A percentile compares a stretch with the other conserved stretches of the same genome.
Conservation (phyloP, 2,329 filamentous ascomycete genomes). For the Pezicula neosporulosa region DNA sequence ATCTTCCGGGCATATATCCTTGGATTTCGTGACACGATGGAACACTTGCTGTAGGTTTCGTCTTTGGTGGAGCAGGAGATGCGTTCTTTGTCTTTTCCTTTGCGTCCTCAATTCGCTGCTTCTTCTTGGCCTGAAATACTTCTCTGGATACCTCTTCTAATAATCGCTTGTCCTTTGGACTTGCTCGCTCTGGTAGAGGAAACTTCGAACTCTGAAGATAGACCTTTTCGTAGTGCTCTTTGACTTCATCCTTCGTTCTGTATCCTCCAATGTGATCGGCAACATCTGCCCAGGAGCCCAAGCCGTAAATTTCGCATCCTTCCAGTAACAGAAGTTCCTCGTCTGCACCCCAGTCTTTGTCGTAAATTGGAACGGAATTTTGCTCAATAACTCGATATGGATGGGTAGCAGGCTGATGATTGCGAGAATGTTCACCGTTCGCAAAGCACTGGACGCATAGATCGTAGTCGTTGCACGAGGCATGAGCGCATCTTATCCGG, state of each 20-base stretch:
- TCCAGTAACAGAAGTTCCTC: constrained; percentile 92
- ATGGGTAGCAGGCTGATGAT: constrained; percentile 84
- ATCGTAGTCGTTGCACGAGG: constrained; percentile 87
- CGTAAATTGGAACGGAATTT: constrained; percentile 96
- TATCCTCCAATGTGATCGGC: constrained; percentile 97
- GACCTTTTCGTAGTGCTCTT: constrained; percentile 86
- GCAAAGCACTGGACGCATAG: constrained; percentile 95
- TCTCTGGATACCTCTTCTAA: constrained; percentile 81
- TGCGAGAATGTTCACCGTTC: constrained; percentile 73
- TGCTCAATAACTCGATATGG: constrained; percentile 94
- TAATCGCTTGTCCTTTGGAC: constrained; percentile 74
- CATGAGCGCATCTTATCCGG: constrained; percentile 80
- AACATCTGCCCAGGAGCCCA: constrained; percentile 97
- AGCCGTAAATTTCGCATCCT: constrained; percentile 90
- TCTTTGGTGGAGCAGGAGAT: constrained; percentile 80
- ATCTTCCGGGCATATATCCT: constrained; percentile 94
- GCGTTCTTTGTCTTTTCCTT: constrained; percentile 85
- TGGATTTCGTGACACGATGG: constrained; percentile 97
- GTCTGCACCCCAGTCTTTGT: constrained; percentile 92
- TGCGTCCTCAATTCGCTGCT: constrained; percentile 86
- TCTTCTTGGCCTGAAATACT: constrained; percentile 90
- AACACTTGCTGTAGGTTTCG: constrained; percentile 92
- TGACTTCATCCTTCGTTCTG: constrained; percentile 89
- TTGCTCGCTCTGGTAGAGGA: constrained; percentile 81
- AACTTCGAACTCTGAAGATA: constrained; percentile 83